phyloP scores from a whole-genome alignment of 805 yeast genomes.

The Ogataea parapolymorpha region DNA sequence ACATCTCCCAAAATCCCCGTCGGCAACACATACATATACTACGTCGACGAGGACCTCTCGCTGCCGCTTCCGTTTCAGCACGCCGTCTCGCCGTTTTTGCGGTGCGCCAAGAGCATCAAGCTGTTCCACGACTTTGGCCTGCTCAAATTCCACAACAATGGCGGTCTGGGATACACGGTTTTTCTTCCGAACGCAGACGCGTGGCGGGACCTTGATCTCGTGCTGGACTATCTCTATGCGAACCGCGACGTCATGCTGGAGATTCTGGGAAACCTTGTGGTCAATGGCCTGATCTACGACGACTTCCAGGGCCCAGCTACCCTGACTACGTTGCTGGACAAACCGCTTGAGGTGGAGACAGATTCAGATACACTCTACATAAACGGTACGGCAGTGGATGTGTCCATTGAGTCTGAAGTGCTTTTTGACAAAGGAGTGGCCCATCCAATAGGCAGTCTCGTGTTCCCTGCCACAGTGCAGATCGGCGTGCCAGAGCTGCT shows the following conservation, averaged over 20 bases:
- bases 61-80: slow-evolving; percentile 63
- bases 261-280: slow-evolving; percentile 54
- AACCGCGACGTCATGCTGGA: slow-evolving; percentile 49
- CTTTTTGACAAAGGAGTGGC: slow-evolving; percentile 82
- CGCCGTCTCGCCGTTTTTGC: slow-evolving; percentile 59
- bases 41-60: slow-evolving; percentile 55
- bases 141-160: slow-evolving; percentile 46
- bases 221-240: slow-evolving; percentile 52
- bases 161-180: slow-evolving; percentile 61
- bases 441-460: slow-evolving; percentile 58
- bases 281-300: slow-evolving; percentile 65
- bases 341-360: slow-evolving; percentile 4
- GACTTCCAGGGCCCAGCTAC: slow-evolving; percentile 41
- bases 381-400: slow-evolving; percentile 26
- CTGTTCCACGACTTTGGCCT: slow-evolving; percentile 53
- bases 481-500: slow-evolving; percentile 57
- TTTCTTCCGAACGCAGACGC: slow-evolving; percentile 75
- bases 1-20: slow-evolving; percentile 42
- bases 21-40: slow-evolving; percentile 65
- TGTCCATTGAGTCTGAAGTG: slow-evolving; percentile 55
- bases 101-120: slow-evolving; percentile 63
- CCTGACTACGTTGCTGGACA: slow-evolving; percentile 19
- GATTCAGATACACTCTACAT: slow-evolving; percentile 8
- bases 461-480: slow-evolving; percentile 54
- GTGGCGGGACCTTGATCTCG: slow-evolving; percentile 64